Evolutionary conservation across 2,329 filamentous ascomycete species (phyloP).

Genomic region (Fusarium nodosum): DNA sequence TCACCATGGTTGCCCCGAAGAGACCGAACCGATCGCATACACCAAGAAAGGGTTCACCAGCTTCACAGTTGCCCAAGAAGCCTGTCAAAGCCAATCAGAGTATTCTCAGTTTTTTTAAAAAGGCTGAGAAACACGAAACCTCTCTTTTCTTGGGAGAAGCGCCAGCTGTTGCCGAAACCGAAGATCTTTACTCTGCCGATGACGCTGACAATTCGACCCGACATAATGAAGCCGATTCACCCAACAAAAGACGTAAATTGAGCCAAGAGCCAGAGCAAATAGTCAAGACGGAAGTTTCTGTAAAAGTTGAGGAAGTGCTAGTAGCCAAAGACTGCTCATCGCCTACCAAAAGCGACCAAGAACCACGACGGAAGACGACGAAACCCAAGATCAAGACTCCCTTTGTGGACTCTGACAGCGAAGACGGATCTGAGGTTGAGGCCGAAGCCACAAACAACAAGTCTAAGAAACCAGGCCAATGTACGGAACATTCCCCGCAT

Average conservation of each 20-base stretch:
- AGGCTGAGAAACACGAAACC: conserved; percentile 71
- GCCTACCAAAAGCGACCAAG: conserved; percentile 53
- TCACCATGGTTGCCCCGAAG: conserved; percentile 54
- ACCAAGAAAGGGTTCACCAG: conserved; percentile 51
- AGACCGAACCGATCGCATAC: conserved; percentile 53
- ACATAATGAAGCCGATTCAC: conserved; percentile 54
- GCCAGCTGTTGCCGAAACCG: conserved; percentile 33
- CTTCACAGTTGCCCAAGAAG: conserved; percentile 51
- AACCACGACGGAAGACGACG: conserved; percentile 32
- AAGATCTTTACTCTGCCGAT: conserved; percentile 51
- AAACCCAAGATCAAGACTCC: conserved; percentile 58
- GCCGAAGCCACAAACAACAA: conserved; percentile 8
- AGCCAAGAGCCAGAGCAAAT: conserved; percentile 42
- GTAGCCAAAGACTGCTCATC: conserved; percentile 43
- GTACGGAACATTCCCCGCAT: conserved; percentile 44
- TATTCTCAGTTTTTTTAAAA: conserved; percentile 82
- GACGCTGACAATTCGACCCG: conserved; percentile 49
- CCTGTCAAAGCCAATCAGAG: conserved; percentile 69
- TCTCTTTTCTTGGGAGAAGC: conserved; percentile 66
- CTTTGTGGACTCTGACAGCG: conserved; percentile 78
- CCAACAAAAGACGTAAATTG: conserved; percentile 51
- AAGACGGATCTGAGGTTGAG: conserved; percentile 51
- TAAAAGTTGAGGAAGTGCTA: conserved; percentile 21
- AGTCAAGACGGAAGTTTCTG: conserved; percentile 1
- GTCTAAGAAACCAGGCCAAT: conserved; percentile 32